phyloP scores from a whole-genome alignment of 345 rosid genomes.

The Heritiera littoralis region DNA sequence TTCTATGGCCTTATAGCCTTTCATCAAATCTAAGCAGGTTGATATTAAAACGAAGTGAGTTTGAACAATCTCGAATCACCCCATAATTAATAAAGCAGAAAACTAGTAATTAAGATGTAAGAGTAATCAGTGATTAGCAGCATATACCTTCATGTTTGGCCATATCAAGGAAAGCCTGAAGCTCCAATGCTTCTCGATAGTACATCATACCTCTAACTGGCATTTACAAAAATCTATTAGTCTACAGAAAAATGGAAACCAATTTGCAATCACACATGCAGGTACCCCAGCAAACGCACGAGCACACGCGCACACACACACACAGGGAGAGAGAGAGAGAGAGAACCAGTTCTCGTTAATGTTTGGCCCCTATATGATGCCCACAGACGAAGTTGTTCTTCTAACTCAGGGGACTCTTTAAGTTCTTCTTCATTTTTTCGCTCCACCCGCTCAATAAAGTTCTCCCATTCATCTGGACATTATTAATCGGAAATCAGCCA shows the following conservation, averaged over 20 bases:
- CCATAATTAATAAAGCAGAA: neutral
- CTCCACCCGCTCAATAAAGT: constrained; percentile 82
- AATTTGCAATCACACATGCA: neutral
- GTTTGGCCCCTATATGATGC: constrained; percentile 99
- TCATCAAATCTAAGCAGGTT: constrained; percentile 75
- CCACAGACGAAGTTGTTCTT: constrained; percentile 88
- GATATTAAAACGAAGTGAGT: constrained; percentile 28
- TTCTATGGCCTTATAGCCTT: constrained; percentile 93
- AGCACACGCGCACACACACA: too few relatives aligned
- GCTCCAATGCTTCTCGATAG: constrained; percentile 94
- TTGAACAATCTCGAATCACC: constrained; percentile 14
- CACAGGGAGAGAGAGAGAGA: neutral
- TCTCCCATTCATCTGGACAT: constrained; percentile 87
- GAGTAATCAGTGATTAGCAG: neutral
- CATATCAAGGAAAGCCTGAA: constrained; percentile 99
- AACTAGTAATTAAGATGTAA: neutral
- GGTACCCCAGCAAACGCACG: too few relatives aligned
- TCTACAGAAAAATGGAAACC: constrained; percentile 8
- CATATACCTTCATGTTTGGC: constrained; percentile 86
- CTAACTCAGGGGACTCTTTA: constrained; percentile 54
- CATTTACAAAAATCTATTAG: constrained; percentile 24
- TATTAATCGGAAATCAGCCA: constrained; percentile 19
- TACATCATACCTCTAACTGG: constrained; percentile 99
- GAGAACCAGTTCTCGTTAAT: constrained; percentile 90
- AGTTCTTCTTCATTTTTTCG: constrained; percentile 68